A percentile compares a stretch with the other conserved stretches of the same genome.
phyloP scores from a whole-genome alignment of 805 yeast species.

The Pichia kluyveri region DNA sequence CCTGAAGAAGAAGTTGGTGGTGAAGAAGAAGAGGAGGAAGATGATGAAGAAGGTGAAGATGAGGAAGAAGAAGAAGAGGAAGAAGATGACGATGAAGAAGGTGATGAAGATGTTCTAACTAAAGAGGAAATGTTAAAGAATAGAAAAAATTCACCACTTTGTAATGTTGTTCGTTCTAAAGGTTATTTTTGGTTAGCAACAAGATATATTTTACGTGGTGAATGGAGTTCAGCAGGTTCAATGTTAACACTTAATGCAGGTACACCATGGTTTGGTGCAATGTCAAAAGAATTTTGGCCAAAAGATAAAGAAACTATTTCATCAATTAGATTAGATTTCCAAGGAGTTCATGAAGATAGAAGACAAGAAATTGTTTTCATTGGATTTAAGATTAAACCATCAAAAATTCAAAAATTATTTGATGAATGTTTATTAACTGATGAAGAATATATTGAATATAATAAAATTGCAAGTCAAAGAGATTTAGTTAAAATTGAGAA shows the following conservation, averaged over 20 bases:
- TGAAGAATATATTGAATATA: constrained; percentile 26
- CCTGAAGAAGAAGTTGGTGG: constrained; percentile 11
- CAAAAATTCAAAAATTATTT: constrained; percentile 22
- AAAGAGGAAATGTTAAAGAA: constrained; percentile 42
- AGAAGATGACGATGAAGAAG: constrained; percentile 50
- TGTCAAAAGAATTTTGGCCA: constrained; percentile 1
- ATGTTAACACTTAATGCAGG: constrained; percentile 6
- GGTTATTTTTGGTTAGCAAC: constrained; percentile 7
- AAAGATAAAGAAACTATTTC: background rate
- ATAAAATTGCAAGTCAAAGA: constrained; percentile 21
- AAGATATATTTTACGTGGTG: constrained; percentile 9
- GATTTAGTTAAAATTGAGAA: constrained; percentile 27
- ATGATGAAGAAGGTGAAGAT: constrained; percentile 41
- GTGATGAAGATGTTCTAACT: constrained; percentile 34
- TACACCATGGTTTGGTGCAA: constrained; percentile 5
- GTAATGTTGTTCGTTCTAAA: constrained; percentile 5
- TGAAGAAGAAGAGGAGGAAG: constrained; percentile 17
- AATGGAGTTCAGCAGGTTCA: constrained; percentile 10
- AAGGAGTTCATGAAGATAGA: constrained; percentile 34
- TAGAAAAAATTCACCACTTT: constrained; percentile 4
- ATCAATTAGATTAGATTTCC: constrained; percentile 29
- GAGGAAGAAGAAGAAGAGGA: constrained; percentile 60
- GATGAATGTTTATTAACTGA: constrained; percentile 33
- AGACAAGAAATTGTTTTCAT: constrained; percentile 38
- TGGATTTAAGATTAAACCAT: constrained; percentile 29